A percentile compares a stretch with the other conserved stretches of the same genome.
Evolutionary conservation across 164 flowering plant species (phyloP).

Genomic region (Taxillus chinensis): DNA sequence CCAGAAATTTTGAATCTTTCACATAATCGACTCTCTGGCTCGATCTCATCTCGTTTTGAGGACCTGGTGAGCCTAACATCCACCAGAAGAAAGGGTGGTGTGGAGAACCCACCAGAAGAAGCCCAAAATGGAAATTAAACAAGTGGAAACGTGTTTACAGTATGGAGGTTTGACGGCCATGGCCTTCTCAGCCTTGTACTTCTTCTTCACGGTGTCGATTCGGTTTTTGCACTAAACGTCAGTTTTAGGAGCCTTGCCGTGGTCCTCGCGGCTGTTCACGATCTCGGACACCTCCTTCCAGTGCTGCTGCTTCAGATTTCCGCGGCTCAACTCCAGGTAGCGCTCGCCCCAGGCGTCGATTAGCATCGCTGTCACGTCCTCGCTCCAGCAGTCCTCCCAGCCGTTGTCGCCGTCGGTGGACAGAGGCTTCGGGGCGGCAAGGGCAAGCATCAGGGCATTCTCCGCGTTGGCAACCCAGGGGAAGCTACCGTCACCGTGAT

Average conservation of each 20-base stretch:
- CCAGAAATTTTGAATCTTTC: too few relatives aligned
- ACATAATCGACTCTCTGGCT: too few relatives aligned
- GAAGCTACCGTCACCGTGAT: constrained; percentile 29
- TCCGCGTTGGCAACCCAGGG: constrained; percentile 22
- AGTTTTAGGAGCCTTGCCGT: constrained; percentile 45
- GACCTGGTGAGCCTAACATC: too few relatives aligned
- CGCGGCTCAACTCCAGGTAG: constrained; percentile 65
- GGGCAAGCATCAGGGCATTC: constrained; percentile 38
- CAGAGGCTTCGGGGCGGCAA: constrained; percentile 31
- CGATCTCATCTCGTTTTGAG: too few relatives aligned
- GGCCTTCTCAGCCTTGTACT: constrained; percentile 70
- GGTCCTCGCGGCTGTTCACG: constrained; percentile 53
- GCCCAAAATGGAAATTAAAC: too few relatives aligned
- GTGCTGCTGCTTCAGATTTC: constrained; percentile 76
- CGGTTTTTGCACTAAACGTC: constrained; percentile 86
- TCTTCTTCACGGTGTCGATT: constrained; percentile 83
- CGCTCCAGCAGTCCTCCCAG: constrained; percentile 90
- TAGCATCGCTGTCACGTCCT: constrained; percentile 60
- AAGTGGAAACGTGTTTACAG: too few relatives aligned
- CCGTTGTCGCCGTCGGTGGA: constrained; percentile 33
- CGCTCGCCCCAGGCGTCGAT: constrained; percentile 94
- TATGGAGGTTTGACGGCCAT: too few relatives aligned
- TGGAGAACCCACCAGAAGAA: too few relatives aligned
- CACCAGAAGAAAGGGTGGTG: too few relatives aligned
- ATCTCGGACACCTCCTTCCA: constrained; percentile 84